Evolutionary conservation across 2,329 filamentous ascomycete species (phyloP).

Genomic region (Penicillium sp.): DNA sequence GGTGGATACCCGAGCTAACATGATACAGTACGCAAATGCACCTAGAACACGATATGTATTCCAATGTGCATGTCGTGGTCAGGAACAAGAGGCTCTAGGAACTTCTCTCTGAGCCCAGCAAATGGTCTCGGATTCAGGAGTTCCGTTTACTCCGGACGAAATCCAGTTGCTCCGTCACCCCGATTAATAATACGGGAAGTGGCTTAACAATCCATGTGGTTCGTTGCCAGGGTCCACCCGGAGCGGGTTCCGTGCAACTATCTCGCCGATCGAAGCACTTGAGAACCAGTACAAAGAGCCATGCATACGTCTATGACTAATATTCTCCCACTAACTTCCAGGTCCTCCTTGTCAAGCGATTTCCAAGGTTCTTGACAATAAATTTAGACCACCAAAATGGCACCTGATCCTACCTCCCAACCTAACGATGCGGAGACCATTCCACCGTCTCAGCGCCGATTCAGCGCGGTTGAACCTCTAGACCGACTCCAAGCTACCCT

Average conservation of each 20-base stretch:
- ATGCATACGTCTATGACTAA: conserved; percentile 6
- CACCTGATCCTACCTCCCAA: neutral
- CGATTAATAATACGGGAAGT: conserved; percentile 22
- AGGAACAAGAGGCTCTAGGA: neutral
- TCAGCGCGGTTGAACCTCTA: conserved; percentile 17
- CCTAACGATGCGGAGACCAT: conserved; percentile 3
- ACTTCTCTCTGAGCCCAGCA: neutral
- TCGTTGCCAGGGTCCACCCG: conserved; percentile 1
- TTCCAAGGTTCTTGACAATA: neutral
- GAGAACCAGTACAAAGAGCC: conserved; percentile 4
- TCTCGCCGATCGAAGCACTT: conserved; percentile 7
- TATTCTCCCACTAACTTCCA: neutral
- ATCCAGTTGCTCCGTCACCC: conserved; percentile 6
- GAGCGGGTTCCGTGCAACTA: conserved; percentile 1
- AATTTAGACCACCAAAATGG: conserved; percentile 9
- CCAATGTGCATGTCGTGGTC: no score
- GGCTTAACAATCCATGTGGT: conserved; percentile 11
- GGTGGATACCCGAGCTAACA: no score
- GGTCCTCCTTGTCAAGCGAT: neutral
- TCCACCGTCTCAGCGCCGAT: conserved; percentile 6
- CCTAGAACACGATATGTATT: no score
- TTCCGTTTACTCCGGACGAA: conserved; percentile 6
- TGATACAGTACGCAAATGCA: no score
- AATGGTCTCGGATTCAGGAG: neutral
- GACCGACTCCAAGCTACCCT: conserved; percentile 12